phyloP scores from a whole-genome alignment of 345 rosid species.

The Geranium rotundifolium region DNA sequence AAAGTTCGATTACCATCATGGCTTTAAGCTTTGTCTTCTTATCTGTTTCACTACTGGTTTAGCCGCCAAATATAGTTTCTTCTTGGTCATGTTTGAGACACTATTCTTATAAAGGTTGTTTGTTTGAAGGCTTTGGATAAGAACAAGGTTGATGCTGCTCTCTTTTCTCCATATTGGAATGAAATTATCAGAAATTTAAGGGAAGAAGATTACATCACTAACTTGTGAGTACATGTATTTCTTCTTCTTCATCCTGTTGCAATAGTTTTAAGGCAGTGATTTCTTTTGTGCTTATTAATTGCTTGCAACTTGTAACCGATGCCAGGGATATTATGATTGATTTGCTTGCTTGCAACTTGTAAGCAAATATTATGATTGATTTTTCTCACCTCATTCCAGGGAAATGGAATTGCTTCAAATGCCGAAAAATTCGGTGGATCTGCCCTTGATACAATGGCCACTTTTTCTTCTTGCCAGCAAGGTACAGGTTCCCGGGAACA shows the following conservation, averaged over 20 bases:
- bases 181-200: conserved; percentile 75
- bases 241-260: not conserved
- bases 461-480: conserved; percentile 98
- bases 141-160: conserved; percentile 70
- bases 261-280: not conserved
- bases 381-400: conserved; percentile 21
- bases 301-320: not conserved
- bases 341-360: not conserved
- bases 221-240: conserved; percentile 43
- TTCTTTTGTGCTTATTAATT: not conserved
- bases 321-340: too few species aligned
- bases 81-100: conserved; percentile 8
- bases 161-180: conserved; percentile 92
- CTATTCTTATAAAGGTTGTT: not conserved
- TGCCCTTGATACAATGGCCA: conserved; percentile 87
- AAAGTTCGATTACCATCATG: too few species aligned
- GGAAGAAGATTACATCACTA: conserved; percentile 85
- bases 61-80: conserved; percentile 1
- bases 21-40: too few species aligned
- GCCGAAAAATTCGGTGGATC: conserved; percentile 85
- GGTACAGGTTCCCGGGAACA: conserved; percentile 29
- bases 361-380: not conserved
- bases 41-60: too few species aligned
- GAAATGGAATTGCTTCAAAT: conserved; percentile 89
- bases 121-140: conserved; percentile 39